Percentiles rank a stretch among this genome's conserved stretches.
These are phyloP conservation scores for Verticillium nubilum DNA, from an alignment of 2,329 filamentous ascomycete species.

Conservation along the genomic window DNA sequence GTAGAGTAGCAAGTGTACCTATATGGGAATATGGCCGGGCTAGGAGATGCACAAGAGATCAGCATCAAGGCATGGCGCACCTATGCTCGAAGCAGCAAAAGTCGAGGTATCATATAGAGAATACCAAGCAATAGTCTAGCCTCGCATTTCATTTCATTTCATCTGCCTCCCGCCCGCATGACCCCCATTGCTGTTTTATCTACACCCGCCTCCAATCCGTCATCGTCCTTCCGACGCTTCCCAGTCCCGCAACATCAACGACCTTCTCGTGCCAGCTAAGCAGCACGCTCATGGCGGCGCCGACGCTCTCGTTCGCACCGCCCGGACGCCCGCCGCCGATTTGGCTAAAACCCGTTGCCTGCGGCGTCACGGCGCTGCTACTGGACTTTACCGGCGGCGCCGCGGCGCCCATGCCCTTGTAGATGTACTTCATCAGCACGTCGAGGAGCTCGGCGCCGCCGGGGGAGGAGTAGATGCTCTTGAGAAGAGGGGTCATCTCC, in stretches of 20 bases:
- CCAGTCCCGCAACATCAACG: slow-evolving; percentile 86
- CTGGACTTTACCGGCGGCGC: slow-evolving; percentile 14
- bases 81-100: background rate
- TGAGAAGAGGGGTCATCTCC: slow-evolving; percentile 87
- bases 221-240: slow-evolving; percentile 91
- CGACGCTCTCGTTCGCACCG: slow-evolving; percentile 59
- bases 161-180: background rate
- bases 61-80: background rate
- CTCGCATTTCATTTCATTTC: slow-evolving; percentile 1
- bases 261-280: slow-evolving; percentile 99
- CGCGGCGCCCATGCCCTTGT: slow-evolving; percentile 76
- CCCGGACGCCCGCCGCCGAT: slow-evolving; percentile 50
- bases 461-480: slow-evolving; percentile 70
- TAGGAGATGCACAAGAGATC: background rate
- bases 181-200: slow-evolving; percentile 14
- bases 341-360: slow-evolving; percentile 79
- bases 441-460: slow-evolving; percentile 83
- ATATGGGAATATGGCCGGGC: background rate
- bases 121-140: too few species aligned
- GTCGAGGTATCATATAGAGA: too few species aligned
- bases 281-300: slow-evolving; percentile 90
- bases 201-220: slow-evolving; percentile 90
- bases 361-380: slow-evolving; percentile 53
- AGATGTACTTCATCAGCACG: slow-evolving; percentile 96
- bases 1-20: background rate